Evolutionary conservation across 2,329 filamentous ascomycete genomes (phyloP), one percentile per base, ranked within the genome.

Genomic region (Neoscytalidium dimidiatum): DNA sequence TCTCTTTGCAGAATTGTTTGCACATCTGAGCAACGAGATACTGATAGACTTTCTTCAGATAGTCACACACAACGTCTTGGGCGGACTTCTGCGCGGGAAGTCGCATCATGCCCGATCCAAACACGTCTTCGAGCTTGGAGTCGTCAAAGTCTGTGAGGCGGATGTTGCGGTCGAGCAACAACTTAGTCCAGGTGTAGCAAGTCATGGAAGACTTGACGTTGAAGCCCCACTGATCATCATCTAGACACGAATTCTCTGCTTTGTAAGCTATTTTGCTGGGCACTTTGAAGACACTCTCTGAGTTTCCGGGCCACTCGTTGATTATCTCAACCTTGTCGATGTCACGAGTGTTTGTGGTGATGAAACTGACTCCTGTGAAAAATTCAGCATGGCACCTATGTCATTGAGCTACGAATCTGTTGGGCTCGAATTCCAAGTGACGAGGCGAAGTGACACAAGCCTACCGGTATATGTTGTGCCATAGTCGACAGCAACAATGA

Each of bases 171-270:
- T 70, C 68, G 0, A 70, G 64, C 4, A 70, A 61, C 0, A 70
- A 46, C 33, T 70, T 70, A 6, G 62, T 67, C 68, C 69, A 70
- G 2, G 26, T 29, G 43, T 67, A 70, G 23, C 49, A 61, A 5
- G 28, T 41, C 68, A 69, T 69, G 7, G 51, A 49, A 2, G 67
- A 35, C 4, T 33, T 60, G 4, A 68, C 67, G 6, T 62, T 8
- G 17, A 56, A 70, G 1, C 67, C 67, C 38, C 46, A 67, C 23
- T 60, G 9, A 26, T 66, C 29, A 7, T n/a, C 5, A 1, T 51
- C 19, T 14, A 49, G 3, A 8, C 60, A 29, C 1, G 23, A 4
- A 29, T 67, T 67, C 28, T 67, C 66, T 2, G 35, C 11, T 2
- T 38, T 41, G 60, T 66, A 67, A 6, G 66, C 66, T 29, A 67